These are phyloP conservation scores for Capsella bursapastoris DNA, from an alignment of 345 rosid genomes.

Conservation along the genomic window DNA sequence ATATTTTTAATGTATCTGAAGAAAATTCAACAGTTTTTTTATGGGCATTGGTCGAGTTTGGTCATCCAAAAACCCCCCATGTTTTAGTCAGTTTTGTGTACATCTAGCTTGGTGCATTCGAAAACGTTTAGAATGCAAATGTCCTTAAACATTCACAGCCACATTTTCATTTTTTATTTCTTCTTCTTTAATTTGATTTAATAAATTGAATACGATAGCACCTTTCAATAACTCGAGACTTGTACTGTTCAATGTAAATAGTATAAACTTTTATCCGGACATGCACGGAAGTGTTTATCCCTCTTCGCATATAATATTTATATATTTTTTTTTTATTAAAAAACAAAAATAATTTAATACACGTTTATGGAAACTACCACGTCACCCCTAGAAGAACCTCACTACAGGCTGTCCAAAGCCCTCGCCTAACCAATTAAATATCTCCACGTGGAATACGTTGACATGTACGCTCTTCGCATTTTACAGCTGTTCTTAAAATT, in stretches of 20 bases:
- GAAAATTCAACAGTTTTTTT: not conserved
- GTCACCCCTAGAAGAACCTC: slow-evolving; percentile 41
- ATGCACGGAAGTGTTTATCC: slow-evolving; percentile 43
- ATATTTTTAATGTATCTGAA: not conserved
- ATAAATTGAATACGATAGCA: not conserved
- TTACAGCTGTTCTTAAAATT: slow-evolving; percentile 41
- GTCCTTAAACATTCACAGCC: not conserved
- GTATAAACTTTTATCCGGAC: slow-evolving; percentile 41
- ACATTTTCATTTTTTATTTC: not conserved
- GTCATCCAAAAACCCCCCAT: slow-evolving; percentile 16
- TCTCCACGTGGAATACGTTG: slow-evolving; percentile 40
- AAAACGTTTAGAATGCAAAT: not conserved
- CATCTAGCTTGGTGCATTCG: not conserved
- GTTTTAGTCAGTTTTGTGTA: slow-evolving; percentile 17
- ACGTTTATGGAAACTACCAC: slow-evolving; percentile 38
- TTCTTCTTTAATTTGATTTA: slow-evolving; percentile 1
- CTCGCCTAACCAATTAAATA: slow-evolving; percentile 30
- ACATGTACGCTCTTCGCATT: slow-evolving; percentile 9
- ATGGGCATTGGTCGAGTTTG: slow-evolving; percentile 12
- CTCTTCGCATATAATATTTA: slow-evolving; percentile 15
- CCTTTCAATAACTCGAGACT: slow-evolving; percentile 21
- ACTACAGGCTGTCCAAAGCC: slow-evolving; percentile 42
- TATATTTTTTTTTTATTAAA: not conserved
- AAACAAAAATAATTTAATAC: not conserved
- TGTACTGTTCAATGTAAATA: slow-evolving; percentile 28